phyloP scores from a whole-genome alignment of 176 grass and related monocot genomes.

The Aegilops sharonensis region DNA sequence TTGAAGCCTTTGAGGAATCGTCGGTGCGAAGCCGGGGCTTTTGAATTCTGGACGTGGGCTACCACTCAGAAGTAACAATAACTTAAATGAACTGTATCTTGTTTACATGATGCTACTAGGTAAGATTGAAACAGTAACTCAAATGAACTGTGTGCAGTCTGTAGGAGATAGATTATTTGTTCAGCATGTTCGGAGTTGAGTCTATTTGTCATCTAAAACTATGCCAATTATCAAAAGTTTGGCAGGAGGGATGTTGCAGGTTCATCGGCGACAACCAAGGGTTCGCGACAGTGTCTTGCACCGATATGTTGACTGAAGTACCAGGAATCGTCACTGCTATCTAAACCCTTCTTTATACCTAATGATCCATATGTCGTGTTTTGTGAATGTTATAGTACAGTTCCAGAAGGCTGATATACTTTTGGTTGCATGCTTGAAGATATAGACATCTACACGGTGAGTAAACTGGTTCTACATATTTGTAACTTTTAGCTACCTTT shows the following conservation, averaged over 20 bases:
- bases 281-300: slow-evolving; percentile 88
- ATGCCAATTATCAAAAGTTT: background rate
- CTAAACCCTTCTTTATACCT: slow-evolving; percentile 35
- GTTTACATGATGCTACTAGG: background rate
- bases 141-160: too few species aligned
- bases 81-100: background rate
- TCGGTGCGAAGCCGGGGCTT: slow-evolving; percentile 89
- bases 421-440: too few species aligned
- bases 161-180: too few species aligned
- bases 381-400: too few species aligned
- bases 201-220: background rate
- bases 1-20: slow-evolving; percentile 82
- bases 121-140: background rate
- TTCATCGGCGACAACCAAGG: slow-evolving; percentile 72
- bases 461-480: too few species aligned
- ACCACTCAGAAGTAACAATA: slow-evolving; percentile 64
- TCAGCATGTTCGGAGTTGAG: background rate
- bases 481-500: too few species aligned
- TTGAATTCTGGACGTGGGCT: slow-evolving; percentile 91
- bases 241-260: slow-evolving; percentile 31
- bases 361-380: slow-evolving; percentile 13
- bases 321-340: background rate
- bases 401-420: too few species aligned
- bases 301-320: slow-evolving; percentile 63
- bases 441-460: too few species aligned